These are phyloP conservation scores for Solanum medicagineum DNA, from an alignment of 257 asterid genomes.

Conservation along the genomic window DNA sequence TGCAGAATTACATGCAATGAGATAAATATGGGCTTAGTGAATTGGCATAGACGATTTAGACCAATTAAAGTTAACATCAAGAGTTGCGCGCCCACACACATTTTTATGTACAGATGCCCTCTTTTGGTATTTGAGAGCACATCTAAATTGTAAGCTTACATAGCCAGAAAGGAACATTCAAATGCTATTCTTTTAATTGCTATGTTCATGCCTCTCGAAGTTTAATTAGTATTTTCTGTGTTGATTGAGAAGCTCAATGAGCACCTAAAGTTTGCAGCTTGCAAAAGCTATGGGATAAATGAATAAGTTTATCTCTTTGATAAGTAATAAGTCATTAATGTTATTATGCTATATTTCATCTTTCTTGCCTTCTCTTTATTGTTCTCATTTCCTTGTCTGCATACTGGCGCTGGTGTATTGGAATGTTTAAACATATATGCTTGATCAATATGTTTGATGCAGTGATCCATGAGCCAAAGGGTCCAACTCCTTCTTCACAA, in stretches of 20 bases:
- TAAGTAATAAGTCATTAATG: not conserved
- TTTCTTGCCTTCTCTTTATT: not conserved
- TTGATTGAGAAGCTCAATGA: not conserved
- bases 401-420: not conserved
- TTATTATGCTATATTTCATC: not conserved
- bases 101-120: not conserved
- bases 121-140: not conserved
- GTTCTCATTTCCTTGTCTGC: not conserved
- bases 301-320: not conserved
- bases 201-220: not conserved
- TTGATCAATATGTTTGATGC: conserved; percentile 12
- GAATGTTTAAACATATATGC: not conserved
- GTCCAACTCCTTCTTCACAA: conserved; percentile 80
- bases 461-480: conserved; percentile 85
- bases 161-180: not conserved
- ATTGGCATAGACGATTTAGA: not conserved
- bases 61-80: not conserved
- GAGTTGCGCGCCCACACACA: not conserved
- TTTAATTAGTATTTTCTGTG: not conserved
- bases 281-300: not conserved
- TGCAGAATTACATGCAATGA: not conserved
- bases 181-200: not conserved
- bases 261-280: not conserved
- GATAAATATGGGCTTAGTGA: not conserved
- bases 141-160: not conserved